Percentiles rank a stretch among this genome's conserved stretches.
Conservation (phyloP, 2,329 filamentous ascomycete species). For the Leptographium procerum region DNA sequence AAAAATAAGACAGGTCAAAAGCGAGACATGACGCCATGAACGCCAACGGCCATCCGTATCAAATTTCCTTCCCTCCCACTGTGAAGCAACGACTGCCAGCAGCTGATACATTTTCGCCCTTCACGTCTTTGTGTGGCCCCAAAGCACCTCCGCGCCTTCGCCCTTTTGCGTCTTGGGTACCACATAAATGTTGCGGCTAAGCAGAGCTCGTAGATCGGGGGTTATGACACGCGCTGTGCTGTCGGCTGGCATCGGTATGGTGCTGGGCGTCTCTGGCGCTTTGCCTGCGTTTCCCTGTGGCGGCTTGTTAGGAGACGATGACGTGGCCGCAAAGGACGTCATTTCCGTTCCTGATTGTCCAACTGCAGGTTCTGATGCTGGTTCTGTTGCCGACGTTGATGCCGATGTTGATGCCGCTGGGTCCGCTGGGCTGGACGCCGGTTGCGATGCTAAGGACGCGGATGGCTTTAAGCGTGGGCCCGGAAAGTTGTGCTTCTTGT, state of each 20-base stretch:
- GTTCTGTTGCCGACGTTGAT: too few species aligned
- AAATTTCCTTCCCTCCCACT: background rate
- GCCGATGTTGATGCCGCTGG: background rate
- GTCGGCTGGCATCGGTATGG: background rate
- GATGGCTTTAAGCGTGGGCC: conserved; percentile 26
- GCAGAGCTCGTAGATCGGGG: conserved; percentile 41
- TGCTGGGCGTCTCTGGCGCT: conserved; percentile 3
- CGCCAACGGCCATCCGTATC: background rate
- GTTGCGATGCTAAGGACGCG: background rate
- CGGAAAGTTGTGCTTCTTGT: conserved; percentile 83
- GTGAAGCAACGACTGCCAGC: too few species aligned
- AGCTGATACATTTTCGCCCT: background rate
- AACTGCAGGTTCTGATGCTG: background rate
- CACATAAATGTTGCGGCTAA: conserved; percentile 35
- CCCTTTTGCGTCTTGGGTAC: conserved; percentile 9
- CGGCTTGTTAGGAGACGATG: background rate
- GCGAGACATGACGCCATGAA: background rate
- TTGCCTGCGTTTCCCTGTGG: conserved; percentile 1
- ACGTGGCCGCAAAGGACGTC: background rate
- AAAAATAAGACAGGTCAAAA: background rate
- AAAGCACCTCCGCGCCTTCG: conserved; percentile 7
- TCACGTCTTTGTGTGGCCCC: conserved; percentile 8
- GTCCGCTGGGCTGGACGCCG: background rate
- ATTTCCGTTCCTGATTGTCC: conserved; percentile 1
- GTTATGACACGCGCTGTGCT: conserved; percentile 37